Evolutionary conservation across 2,329 filamentous ascomycete species (phyloP).

Genomic region (Penicillium fuscoglaucum): DNA sequence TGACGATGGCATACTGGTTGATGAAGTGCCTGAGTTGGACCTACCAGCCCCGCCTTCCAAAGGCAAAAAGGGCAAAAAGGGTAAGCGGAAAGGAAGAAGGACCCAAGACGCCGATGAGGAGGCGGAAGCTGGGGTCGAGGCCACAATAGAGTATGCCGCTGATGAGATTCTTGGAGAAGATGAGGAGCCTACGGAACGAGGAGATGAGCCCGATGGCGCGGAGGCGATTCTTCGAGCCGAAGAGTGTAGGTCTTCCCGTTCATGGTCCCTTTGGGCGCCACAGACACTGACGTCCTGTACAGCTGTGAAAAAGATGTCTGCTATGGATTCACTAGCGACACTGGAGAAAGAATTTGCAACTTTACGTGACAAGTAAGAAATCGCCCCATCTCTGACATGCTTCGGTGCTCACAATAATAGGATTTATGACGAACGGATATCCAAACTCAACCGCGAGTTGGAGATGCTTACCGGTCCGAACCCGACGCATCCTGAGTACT

Average conservation of each 20-base stretch:
- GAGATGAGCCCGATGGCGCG: slow-evolving; percentile 47
- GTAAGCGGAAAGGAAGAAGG: slow-evolving; percentile 48
- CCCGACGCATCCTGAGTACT: slow-evolving; percentile 81
- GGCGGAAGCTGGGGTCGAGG: slow-evolving; percentile 39
- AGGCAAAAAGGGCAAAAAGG: slow-evolving; percentile 47
- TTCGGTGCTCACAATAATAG: slow-evolving; percentile 48
- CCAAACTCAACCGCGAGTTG: slow-evolving; percentile 71
- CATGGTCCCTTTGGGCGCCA: background rate
- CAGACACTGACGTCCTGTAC: slow-evolving; percentile 14
- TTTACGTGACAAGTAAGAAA: slow-evolving; percentile 65
- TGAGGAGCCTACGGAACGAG: slow-evolving; percentile 48
- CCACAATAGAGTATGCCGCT: slow-evolving; percentile 45
- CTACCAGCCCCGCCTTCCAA: slow-evolving; percentile 33
- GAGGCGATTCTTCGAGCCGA: slow-evolving; percentile 51
- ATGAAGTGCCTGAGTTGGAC: slow-evolving; percentile 36
- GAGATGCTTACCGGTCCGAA: slow-evolving; percentile 59
- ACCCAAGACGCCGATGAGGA: slow-evolving; percentile 42
- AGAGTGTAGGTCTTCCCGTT: slow-evolving; percentile 45
- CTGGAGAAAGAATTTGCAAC: slow-evolving; percentile 88
- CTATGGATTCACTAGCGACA: slow-evolving; percentile 73
- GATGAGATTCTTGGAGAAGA: slow-evolving; percentile 54
- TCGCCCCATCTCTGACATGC: background rate
- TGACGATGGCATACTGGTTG: slow-evolving; percentile 34
- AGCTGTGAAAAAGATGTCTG: slow-evolving; percentile 77
- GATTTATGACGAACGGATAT: slow-evolving; percentile 83